Base-by-base conservation (phyloP, 768 basidiomycete species). In the Leccinum barrowsii region DNA sequence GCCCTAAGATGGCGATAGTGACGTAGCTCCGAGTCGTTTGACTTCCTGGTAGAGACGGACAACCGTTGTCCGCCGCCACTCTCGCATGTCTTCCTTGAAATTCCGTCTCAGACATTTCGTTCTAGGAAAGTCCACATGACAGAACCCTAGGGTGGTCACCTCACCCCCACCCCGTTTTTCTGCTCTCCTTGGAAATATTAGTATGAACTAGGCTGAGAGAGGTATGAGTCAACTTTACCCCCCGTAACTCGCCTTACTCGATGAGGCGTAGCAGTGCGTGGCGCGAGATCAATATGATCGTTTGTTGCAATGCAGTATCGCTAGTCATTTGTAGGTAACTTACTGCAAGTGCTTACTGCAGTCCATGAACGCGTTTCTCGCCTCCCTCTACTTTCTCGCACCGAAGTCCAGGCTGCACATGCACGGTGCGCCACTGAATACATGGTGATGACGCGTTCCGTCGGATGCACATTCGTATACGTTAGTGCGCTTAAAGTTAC, bases 91-190 rank as follows among this genome's bases (percentile, higher is more conserved):
- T 12, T 21, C 5, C 6, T 22, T 46, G 19, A 46, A 22, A 13
- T 22, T 7, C 13, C 13, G 22, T 15, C 10, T 26, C 26, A n/a
- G 24, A 26, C 24, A 17, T 50, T 50, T 50, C 3, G 3, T 32
- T n/a, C 59, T 52, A 35, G 28, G 52, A 52, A 48, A 53, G 34
- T 17, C 49, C 22, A 56, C 48, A 42, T 50, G 30, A 32, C 26
- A 26, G n/a, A 50, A 2, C 30, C 8, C 34, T n/a, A 34, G 12
- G 19, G 19, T 44, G 26, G 26, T 60, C 52, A 60, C 59, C 52
- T 54, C 58, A 54, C 30, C 1, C 22, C 48, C 19, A 26, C 55
- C 40, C 37, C 54, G 17, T 37, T 30, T 32, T 50, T 13, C 26
- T 44, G 11, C 19, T n/a, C 0, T 44, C 42, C 17, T 44, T 19